phyloP scores from a whole-genome alignment of 2,329 filamentous ascomycete species.

The Cercospora zeina region DNA sequence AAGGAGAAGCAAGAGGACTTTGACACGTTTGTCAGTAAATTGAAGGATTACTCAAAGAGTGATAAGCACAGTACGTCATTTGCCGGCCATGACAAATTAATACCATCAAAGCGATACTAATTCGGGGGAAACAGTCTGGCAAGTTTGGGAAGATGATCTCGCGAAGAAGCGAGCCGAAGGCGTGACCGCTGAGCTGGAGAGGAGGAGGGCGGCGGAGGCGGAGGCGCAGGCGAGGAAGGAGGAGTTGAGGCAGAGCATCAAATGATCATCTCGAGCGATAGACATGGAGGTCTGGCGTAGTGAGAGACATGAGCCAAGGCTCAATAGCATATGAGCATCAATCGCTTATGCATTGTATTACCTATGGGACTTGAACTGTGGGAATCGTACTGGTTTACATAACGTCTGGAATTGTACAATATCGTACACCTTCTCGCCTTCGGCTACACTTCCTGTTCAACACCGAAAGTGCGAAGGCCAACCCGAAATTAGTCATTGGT shows the following conservation, averaged over 20 bases:
- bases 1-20: slow-evolving; percentile 79
- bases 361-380: no score
- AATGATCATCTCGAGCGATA: slow-evolving; percentile 20
- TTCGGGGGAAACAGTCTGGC: slow-evolving; percentile 37
- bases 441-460: no score
- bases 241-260: slow-evolving; percentile 40
- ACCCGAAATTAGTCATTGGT: no score
- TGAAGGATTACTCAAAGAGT: slow-evolving; percentile 88
- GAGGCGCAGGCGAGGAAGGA: slow-evolving; percentile 36
- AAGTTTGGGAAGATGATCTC: slow-evolving; percentile 40
- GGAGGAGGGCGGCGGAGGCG: slow-evolving; percentile 34
- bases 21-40: slow-evolving; percentile 76
- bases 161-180: slow-evolving; percentile 32
- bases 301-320: not conserved
- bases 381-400: no score
- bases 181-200: slow-evolving; percentile 35
- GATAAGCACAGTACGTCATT: slow-evolving; percentile 77
- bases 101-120: not conserved
- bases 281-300: not conserved
- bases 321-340: not conserved
- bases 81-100: not conserved
- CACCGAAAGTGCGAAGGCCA: no score
- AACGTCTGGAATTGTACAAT: no score
- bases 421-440: no score
- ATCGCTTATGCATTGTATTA: not conserved